Base-by-base conservation (phyloP, 1,284 basidiomycete genomes). In the Pseudozyma sp. region DNA sequence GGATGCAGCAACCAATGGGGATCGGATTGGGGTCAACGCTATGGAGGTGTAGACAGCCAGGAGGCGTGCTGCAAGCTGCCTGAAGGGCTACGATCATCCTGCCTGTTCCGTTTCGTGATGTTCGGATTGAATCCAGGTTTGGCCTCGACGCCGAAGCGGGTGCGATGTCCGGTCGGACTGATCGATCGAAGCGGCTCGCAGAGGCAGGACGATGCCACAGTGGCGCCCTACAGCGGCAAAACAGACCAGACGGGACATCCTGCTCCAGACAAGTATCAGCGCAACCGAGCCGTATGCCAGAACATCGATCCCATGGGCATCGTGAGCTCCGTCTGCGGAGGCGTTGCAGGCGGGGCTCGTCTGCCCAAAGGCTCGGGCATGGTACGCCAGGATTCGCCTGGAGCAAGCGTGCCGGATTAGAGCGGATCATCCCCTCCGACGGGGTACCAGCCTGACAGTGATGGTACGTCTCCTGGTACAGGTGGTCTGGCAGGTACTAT, bases 1-100 rank as follows among this genome's bases (percentile, higher is more conserved):
- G 70, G 70, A 4, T 73, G 70, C 34, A 49, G 2, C 35, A 47
- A 44, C 16, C 70, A 73, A 24, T 73, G 70, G 70, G 65, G 61
- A 0, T 24, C 46, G 9, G 31, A 54, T 8, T 73, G 56, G 56
- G 70, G 70, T 13, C 30, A 61, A 31, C 54, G 31, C 3, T 61
- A 46, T 17, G 70, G 70, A 14, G 65, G 70, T 7, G 70, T 73
- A 8, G 56, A 39, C 17, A 49, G 35, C 19, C 49, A 63, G 37
- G 35, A 65, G 46, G 48, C 47, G 5, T 73, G 70, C 43, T 68
- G 65, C 17, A 35, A 44, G n/a, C 45, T 73, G 9, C 70, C 70
- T 3, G 48, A 59, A 16, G 49, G 54, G 7, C 47, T 73, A 8
- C 60, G 58, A 2, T 61, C 60, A 4, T 68, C 65, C 39, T 73